Conservation (phyloP, 306 rosid species). For the Prunus dulcis region DNA sequence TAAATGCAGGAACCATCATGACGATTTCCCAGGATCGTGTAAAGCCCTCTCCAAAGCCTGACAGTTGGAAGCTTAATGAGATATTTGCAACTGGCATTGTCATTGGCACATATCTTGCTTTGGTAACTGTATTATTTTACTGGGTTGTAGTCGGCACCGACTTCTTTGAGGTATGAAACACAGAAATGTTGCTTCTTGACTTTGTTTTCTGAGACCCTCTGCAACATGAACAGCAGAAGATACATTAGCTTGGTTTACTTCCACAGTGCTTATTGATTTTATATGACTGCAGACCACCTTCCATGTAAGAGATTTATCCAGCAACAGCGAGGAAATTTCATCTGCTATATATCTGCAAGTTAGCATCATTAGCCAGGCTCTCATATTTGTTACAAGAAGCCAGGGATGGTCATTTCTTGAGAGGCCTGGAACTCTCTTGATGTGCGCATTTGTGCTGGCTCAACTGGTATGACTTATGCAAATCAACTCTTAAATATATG, state of each 20-base stretch:
- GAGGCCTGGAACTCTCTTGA: constrained; percentile 70
- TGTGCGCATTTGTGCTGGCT: constrained; percentile 78
- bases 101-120: constrained; percentile 82
- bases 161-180: constrained; percentile 66
- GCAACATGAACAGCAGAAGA: not conserved
- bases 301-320: constrained; percentile 50
- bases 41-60: constrained; percentile 81
- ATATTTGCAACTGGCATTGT: constrained; percentile 81
- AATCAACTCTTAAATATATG: not conserved
- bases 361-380: constrained; percentile 88
- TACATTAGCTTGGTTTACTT: constrained; percentile 4
- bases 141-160: constrained; percentile 55
- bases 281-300: constrained; percentile 54
- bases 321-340: constrained; percentile 55
- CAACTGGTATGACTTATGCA: constrained; percentile 51
- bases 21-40: constrained; percentile 82
- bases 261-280: constrained; percentile 2
- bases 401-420: constrained; percentile 73
- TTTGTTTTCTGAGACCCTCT: constrained; percentile 1
- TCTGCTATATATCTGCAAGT: constrained; percentile 81
- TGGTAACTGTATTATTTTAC: constrained; percentile 72
- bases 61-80: constrained; percentile 90
- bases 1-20: constrained; percentile 70
- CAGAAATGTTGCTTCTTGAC: not conserved
- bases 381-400: constrained; percentile 80